Base-by-base conservation (phyloP, 1,139 yeast species). In the Yamadazyma dendronema region DNA sequence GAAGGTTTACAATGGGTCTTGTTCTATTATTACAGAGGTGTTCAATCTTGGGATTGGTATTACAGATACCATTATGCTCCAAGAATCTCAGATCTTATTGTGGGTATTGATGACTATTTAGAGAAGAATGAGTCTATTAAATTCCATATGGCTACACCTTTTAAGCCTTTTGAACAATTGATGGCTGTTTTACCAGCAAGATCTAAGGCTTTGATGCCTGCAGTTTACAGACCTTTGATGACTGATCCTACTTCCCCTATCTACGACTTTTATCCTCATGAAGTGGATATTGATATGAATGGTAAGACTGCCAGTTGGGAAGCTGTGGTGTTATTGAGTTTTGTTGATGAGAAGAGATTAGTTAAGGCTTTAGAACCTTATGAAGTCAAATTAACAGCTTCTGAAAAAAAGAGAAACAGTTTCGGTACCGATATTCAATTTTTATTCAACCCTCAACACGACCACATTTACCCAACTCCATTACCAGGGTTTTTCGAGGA, bases 261-360 rank as follows among this genome's bases (percentile, higher is more conserved):
- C 47, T 76, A 74, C 41, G 96, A 88, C 49, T 90, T 89, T 53
- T 92, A 94, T 56, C 99, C 99, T 4, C 74, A 77, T 44, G 88
- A 87, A 44, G 96, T 92, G 44, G 90, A 82, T 39, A 74, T 88
- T 34, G 98, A 94, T 63, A 72, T 81, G 77, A 94, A 92, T 56
- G 98, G 97, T 36, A 94, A 92, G 59, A 86, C 90, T 38, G 95
- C 95, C 6, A 83, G 87, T 35, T 92, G 99, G 99, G 98, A 92
- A 65, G 97, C 97, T 7, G 97, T 92, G 39, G 96, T 92, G n/a
- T 77, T 88, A 55, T 76, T 92, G 44, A 84, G 95, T 10, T 94
- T 94, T 70, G 97, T 92, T 36, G 97, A 94, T 49, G 90, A 85
- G 53, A 65, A 76, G 25, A 74, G 92, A 44, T 72, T 92, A 42